These are phyloP conservation scores for Beta lomatogona DNA, from an alignment of 179 eudicot genomes.

Conservation along the genomic window DNA sequence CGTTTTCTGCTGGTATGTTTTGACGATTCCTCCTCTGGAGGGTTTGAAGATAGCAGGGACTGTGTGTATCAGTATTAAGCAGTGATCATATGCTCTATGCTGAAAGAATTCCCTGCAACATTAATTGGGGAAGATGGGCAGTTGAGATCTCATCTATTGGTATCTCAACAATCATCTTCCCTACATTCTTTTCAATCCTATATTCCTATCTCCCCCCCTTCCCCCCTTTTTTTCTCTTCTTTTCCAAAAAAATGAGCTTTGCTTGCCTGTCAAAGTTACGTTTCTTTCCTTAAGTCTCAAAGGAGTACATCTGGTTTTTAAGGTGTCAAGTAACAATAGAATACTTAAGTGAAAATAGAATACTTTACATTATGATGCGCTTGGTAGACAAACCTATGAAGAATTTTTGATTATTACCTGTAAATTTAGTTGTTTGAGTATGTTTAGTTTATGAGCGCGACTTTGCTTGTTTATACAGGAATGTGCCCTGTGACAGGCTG, in stretches of 20 bases:
- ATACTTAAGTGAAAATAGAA: background rate
- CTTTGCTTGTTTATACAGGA: background rate
- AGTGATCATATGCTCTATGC: background rate
- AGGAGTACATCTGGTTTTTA: background rate
- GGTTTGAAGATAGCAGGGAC: constrained; percentile 19
- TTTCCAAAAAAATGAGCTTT: background rate
- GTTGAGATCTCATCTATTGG: constrained; percentile 24
- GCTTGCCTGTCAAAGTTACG: background rate
- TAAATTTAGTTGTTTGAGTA: background rate
- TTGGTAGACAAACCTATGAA: background rate
- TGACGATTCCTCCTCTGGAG: background rate
- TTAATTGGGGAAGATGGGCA: constrained; percentile 24
- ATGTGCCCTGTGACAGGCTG: background rate
- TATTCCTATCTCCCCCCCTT: background rate
- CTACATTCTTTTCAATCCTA: constrained; percentile 3
- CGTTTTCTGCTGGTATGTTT: background rate
- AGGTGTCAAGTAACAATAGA: too few relatives aligned
- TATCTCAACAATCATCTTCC: constrained; percentile 36
- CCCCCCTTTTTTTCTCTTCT: background rate
- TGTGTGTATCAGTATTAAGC: constrained; percentile 30
- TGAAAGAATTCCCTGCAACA: constrained; percentile 33
- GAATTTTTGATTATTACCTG: background rate
- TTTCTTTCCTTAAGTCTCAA: background rate
- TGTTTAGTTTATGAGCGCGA: background rate
- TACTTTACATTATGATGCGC: background rate